Evolutionary conservation across 169 alveolate genomes (phyloP).

Genomic region (Plasmodium vinckei): DNA sequence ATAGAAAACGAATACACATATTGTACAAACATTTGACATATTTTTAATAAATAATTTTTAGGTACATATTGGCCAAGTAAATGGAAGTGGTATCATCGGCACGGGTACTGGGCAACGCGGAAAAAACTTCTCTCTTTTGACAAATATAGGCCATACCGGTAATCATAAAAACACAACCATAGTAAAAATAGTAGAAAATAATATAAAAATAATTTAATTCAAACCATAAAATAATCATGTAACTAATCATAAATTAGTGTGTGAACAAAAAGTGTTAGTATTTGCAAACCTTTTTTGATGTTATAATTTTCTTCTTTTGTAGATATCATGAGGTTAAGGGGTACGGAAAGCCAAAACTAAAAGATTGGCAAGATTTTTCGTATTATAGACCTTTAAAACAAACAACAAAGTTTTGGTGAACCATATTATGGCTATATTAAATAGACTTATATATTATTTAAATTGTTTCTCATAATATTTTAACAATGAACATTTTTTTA

Average conservation of each 20-base stretch:
- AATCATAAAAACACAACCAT: background rate
- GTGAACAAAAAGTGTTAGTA: background rate
- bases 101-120: slow-evolving; percentile 93
- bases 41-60: slow-evolving; percentile 10
- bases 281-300: background rate
- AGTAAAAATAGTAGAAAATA: background rate
- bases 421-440: no score
- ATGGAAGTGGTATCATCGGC: slow-evolving; percentile 92
- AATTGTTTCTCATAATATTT: background rate
- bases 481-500: no score
- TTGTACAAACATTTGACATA: background rate
- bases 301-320: background rate
- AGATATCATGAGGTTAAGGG: slow-evolving; percentile 92
- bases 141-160: slow-evolving; percentile 89
- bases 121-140: slow-evolving; percentile 87
- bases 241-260: background rate
- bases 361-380: slow-evolving; percentile 86
- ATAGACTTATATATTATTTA: background rate
- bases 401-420: slow-evolving; percentile 86
- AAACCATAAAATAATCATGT: background rate
- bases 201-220: background rate
- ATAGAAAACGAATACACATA: no score
- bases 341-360: slow-evolving; percentile 82
- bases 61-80: slow-evolving; percentile 87
- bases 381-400: slow-evolving; percentile 86